phyloP scores from a whole-genome alignment of 306 rosid genomes.

The Casuarina glauca region DNA sequence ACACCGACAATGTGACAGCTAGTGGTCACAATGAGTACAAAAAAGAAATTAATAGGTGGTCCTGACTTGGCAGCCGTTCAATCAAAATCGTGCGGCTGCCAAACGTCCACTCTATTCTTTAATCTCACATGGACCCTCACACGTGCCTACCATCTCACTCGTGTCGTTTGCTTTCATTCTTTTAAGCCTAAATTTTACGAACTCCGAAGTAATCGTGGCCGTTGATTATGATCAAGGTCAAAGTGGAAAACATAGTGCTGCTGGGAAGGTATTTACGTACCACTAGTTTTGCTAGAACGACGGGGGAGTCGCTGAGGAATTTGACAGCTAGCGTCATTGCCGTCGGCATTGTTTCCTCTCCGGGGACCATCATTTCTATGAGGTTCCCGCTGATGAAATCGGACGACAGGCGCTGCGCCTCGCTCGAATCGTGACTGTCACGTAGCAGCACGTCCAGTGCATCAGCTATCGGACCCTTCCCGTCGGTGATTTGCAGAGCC shows the following conservation, averaged over 20 bases:
- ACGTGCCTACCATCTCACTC: conserved; percentile 23
- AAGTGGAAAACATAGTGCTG: background rate
- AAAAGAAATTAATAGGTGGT: conserved; percentile 38
- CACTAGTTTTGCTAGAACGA: conserved; percentile 50
- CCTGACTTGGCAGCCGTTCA: conserved; percentile 38
- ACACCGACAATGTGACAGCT: conserved; percentile 9
- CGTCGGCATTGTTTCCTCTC: conserved; percentile 87
- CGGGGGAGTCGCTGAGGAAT: conserved; percentile 58
- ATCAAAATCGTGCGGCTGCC: conserved; percentile 41
- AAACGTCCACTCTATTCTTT: conserved; percentile 18
- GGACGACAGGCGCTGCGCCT: conserved; percentile 31
- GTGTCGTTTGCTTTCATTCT: conserved; percentile 17
- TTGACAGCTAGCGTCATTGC: conserved; percentile 79
- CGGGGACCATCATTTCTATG: conserved; percentile 84
- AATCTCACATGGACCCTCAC: conserved; percentile 29
- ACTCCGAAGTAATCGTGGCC: conserved; percentile 16
- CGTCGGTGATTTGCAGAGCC: conserved; percentile 5
- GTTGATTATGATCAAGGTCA: conserved; percentile 4
- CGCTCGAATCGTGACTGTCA: conserved; percentile 42
- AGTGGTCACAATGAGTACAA: conserved; percentile 28
- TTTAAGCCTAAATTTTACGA: background rate
- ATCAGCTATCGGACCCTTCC: conserved; percentile 42
- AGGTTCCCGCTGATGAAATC: conserved; percentile 73
- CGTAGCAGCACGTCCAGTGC: conserved; percentile 67
- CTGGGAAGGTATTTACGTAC: conserved; percentile 33